Evolutionary conservation across 768 basidiomycete species (phyloP), one percentile per base, ranked within the genome.

Genomic region (Dentipellis sp.): DNA sequence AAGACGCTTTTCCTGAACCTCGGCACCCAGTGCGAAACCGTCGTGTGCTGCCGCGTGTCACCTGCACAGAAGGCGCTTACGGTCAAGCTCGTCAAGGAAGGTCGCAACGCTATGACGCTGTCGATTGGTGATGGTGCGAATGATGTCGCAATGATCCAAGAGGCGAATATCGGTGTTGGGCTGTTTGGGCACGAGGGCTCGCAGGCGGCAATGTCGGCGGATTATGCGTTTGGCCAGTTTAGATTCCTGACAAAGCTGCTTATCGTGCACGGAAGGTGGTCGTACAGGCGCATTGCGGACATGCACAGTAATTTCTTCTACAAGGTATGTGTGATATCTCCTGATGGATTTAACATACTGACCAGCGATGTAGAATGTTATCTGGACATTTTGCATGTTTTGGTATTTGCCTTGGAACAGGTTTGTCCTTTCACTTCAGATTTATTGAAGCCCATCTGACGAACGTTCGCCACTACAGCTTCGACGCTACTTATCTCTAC

Each of bases 281-380:
- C 91, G 29, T 98, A 99, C 71, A 88, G 91, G 64, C 90, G 95
- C 45, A 77, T 97, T 45, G 93, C 94, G 14, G 93, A 95, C 65
- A 95, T 97, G 93, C 91, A 94, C 62, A 86, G 85, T 64, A 97
- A 94, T 71, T 98, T 97, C 75, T 98, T 98, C 73, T 97, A 97
- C 79, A 98, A 98, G 82, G 90, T 91, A 40, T 51, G 75, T 64
- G 58, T 48, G 39, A 23, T 54, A 29, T 51, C 47, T 39, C 52
- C 55, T 37, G 34, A 55, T 53, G 9, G 37, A 6, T 2, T 37
- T 8, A 47, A 45, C 21, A 23, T 16, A 42, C 65, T 58, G 42
- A 29, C 49, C 39, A 56, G 5, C 16, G 17, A 39, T 62, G 36
- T 59, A 91, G 88, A 92, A 90, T 65, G 88, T 94, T 56, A 86